These are phyloP conservation scores for Claviceps digitariae DNA, from an alignment of 2,329 filamentous ascomycete genomes.

Conservation along the genomic window DNA sequence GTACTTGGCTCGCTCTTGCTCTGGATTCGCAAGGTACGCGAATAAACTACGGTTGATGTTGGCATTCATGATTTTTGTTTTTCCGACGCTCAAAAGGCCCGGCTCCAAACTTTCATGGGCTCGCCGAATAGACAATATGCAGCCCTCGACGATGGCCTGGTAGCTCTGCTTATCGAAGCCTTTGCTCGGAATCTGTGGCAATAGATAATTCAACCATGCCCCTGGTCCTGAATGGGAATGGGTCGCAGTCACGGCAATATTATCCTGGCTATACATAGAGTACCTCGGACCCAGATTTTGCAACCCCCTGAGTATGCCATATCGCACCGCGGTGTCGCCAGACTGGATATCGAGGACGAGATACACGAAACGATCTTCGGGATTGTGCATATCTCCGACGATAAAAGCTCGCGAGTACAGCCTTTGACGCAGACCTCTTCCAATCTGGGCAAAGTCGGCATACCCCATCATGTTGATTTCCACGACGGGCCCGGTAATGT, in stretches of 20 bases:
- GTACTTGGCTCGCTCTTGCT: constrained; percentile 56
- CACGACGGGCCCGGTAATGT: constrained; percentile 59
- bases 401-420: constrained; percentile 83
- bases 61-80: constrained; percentile 47
- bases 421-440: constrained; percentile 70
- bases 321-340: constrained; percentile 74
- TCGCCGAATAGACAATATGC: constrained; percentile 61
- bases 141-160: constrained; percentile 73
- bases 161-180: constrained; percentile 82
- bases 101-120: constrained; percentile 47
- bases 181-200: constrained; percentile 76
- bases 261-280: constrained; percentile 55
- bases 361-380: constrained; percentile 66
- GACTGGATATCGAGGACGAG: constrained; percentile 75
- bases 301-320: constrained; percentile 67
- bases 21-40: constrained; percentile 72
- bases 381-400: constrained; percentile 51
- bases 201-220: constrained; percentile 82
- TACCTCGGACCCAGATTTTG: constrained; percentile 56
- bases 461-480: constrained; percentile 89
- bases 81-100: constrained; percentile 55
- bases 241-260: constrained; percentile 80
- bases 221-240: constrained; percentile 84
- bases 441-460: constrained; percentile 65
- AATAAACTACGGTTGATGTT: constrained; percentile 78